Evolutionary conservation across 305 asterid species (phyloP), one percentile per base, ranked within the genome.

Genomic region (Plantago rigida): DNA sequence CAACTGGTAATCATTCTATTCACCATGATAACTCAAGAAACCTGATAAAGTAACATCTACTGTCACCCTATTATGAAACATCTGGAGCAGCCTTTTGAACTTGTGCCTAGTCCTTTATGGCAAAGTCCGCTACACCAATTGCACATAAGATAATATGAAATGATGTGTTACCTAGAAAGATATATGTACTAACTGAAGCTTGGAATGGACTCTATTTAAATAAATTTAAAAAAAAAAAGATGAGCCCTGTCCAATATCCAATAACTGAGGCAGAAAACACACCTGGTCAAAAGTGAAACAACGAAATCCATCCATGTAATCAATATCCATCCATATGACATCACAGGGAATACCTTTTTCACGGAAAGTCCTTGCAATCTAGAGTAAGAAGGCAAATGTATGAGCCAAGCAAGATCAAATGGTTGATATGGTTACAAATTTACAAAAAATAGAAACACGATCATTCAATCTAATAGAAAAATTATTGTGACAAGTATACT

Each of bases 311-410:
- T 92, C 89, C 99, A 92, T 92, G 79, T 92, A 92, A 76, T 89
- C 99, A 45, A 92, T 92, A 82, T 92, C 99, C 95, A 92, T 92
- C 99, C 99, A 92, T 67, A 92, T 80, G 78, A 89, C 96, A 78
- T 89, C 97, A 82, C 97, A 92, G 69, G 99, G 99, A 73, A 92
- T 89, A 50, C 69, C 66, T 77, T 92, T 92, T 57, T 92, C 95
- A 57, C 96, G 81, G 66, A 92, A 92, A 69, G 84, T 89, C 75
- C 69, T 89, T 17, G 95, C 89, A 52, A 92, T 75, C 99, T 92
- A 93, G 72, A 69, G 51, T 28, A 57, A 59, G 50, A 42, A 69
- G 65, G 63, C 24, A 66, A 66, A 64, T 47, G 44, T 9, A 69
- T 58, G 13, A 47, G 55, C n/a, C 45, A 59, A 54, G n/a, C 14